Base-by-base conservation (phyloP, 371 early-diverging fungal species). In the Amoeboaphelidium occidentale region DNA sequence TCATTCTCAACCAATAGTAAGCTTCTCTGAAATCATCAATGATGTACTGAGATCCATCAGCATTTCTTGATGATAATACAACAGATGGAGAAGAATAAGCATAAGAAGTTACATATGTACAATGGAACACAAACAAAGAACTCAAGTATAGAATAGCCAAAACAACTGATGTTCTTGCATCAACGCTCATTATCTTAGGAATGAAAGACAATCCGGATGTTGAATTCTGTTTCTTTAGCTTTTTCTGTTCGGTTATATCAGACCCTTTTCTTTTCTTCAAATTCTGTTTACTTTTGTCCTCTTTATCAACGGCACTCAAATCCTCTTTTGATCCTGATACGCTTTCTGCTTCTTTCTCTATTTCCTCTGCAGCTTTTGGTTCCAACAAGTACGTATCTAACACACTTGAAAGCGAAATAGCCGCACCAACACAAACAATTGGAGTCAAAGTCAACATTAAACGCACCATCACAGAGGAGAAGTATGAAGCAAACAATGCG, bases 21-120 rank as follows among this genome's bases (percentile, higher is more conserved):
- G 97, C 94, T 63, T 98, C 98, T 57, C 98, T 76, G 78, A 97
- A 98, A 60, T 98, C 98, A 53, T 98, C 98, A 58, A 97, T 93
- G 53, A 98, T 93, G 52, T 75, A 63, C 28, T 80, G 81, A 1
- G 83, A 78, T 2, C 96, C 94, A 61, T 91, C 84, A 2, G 67
- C 69, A 24, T 66, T 66, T 23, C 78, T 75, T 10, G 85, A 78
- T 1, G 96, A 82, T n/a, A 96, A 75, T 0, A 98, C 89, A 42
- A 98, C 84, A n/a, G 97, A 96, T 1, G 97, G 97, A 3, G 92
- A 91, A 39, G 94, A 94, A 67, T 97, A 97, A 3, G 97, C 89
- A 46, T 73, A 79, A 25, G 89, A 86, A 1, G 97, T 96, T 14
- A 94, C 92, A 84, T 89, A 96, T 25, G 94, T 94, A 68, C 96